phyloP scores from a whole-genome alignment of 1,139 yeast species.

The Torulaspora pretoriensis region DNA sequence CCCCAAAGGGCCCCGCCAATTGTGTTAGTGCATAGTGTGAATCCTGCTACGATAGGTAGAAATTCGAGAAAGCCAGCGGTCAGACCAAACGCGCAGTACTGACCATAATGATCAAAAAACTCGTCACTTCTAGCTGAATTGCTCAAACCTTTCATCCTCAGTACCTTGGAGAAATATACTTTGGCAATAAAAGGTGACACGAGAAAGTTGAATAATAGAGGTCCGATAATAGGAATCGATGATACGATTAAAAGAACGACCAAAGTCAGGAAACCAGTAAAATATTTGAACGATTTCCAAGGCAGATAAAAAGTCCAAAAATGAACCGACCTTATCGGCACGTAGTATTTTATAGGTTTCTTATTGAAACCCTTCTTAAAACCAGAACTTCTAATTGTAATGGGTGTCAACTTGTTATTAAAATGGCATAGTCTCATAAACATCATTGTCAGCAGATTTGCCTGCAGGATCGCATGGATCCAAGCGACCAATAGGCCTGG shows the following conservation, averaged over 20 bases:
- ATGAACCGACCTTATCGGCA: slow-evolving; percentile 26
- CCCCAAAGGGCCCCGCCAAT: slow-evolving; percentile 33
- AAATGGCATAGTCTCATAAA: slow-evolving; percentile 31
- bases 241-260: slow-evolving; percentile 22
- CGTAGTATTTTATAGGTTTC: slow-evolving; percentile 29
- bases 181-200: slow-evolving; percentile 31
- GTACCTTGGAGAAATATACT: slow-evolving; percentile 26
- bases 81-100: slow-evolving; percentile 32
- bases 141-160: slow-evolving; percentile 25
- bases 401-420: slow-evolving; percentile 19
- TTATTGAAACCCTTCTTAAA: slow-evolving; percentile 8
- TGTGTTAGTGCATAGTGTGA: slow-evolving; percentile 29
- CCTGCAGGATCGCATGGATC: slow-evolving; percentile 30
- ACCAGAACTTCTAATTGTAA: slow-evolving; percentile 19
- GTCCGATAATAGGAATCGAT: slow-evolving; percentile 32
- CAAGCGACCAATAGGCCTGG: slow-evolving; percentile 30
- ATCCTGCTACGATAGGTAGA: slow-evolving; percentile 32
- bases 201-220: slow-evolving; percentile 25
- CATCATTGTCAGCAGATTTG: slow-evolving; percentile 34
- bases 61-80: slow-evolving; percentile 30
- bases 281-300: slow-evolving; percentile 25
- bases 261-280: slow-evolving; percentile 15
- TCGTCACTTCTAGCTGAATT: slow-evolving; percentile 26
- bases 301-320: slow-evolving; percentile 34
- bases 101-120: slow-evolving; percentile 28